phyloP scores from a whole-genome alignment of 306 rosid species.

The Sesbania bispinosa region DNA sequence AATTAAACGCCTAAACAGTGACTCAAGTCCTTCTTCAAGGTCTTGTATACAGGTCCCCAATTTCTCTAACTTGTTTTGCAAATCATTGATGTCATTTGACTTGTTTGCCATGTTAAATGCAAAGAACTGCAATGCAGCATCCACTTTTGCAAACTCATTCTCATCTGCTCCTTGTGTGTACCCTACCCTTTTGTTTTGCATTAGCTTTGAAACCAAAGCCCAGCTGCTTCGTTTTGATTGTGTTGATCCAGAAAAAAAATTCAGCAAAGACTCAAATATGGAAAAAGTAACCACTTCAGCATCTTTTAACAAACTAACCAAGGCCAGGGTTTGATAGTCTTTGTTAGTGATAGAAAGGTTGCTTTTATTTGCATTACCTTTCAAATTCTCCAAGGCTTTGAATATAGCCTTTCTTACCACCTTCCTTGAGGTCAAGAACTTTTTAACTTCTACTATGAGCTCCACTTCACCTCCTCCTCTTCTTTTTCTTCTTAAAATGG shows the following conservation, averaged over 20 bases:
- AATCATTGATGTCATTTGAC: constrained; percentile 3
- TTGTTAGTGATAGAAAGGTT: neutral
- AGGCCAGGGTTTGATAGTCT: constrained; percentile 17
- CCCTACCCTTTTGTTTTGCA: constrained; percentile 20
- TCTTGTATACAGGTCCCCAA: constrained; percentile 26
- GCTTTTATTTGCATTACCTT: constrained; percentile 21
- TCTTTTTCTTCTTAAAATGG: constrained; percentile 22
- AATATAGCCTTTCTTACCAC: constrained; percentile 27
- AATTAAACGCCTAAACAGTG: constrained; percentile 28
- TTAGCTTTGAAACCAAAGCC: constrained; percentile 30
- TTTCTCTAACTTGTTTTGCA: constrained; percentile 16
- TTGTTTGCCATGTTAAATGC: constrained; percentile 5
- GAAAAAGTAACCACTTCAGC: constrained; percentile 23
- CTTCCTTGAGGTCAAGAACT: constrained; percentile 39
- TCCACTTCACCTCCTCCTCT: constrained; percentile 25
- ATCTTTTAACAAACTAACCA: constrained; percentile 26
- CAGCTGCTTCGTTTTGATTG: constrained; percentile 27
- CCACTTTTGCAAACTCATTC: constrained; percentile 33
- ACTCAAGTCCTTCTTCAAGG: constrained; percentile 32
- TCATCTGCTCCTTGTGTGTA: neutral
- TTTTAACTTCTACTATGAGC: constrained; percentile 19
- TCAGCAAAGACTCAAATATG: constrained; percentile 33
- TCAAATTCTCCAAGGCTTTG: constrained; percentile 33
- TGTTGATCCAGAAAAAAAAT: constrained; percentile 28
- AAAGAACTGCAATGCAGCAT: constrained; percentile 20